Conservation (phyloP, 768 basidiomycete genomes). For the Boletus barrowsii region DNA sequence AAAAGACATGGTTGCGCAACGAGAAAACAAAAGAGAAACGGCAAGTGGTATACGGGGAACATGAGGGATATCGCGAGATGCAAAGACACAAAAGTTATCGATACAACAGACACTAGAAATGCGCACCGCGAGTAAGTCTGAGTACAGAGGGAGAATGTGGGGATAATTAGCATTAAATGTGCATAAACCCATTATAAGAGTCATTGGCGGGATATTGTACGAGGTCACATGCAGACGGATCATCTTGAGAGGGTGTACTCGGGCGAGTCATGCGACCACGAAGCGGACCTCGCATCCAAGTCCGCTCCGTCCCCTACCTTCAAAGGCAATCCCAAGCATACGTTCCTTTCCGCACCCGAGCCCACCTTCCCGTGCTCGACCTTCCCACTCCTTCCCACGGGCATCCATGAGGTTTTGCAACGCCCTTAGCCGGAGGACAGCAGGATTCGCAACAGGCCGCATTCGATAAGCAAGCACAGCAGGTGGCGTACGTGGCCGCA, state of each 20-base stretch:
- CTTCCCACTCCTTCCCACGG: slow-evolving; percentile 46
- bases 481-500: slow-evolving; percentile 37
- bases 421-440: slow-evolving; percentile 57
- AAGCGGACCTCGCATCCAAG: slow-evolving; percentile 42
- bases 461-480: slow-evolving; percentile 41
- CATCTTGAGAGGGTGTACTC: background rate
- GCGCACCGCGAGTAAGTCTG: slow-evolving; percentile 1
- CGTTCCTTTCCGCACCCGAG: slow-evolving; percentile 57
- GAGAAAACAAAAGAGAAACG: background rate
- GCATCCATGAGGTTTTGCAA: slow-evolving; percentile 52
- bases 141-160: background rate
- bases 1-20: slow-evolving; percentile 3
- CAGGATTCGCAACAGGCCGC: slow-evolving; percentile 59
- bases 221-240: slow-evolving; percentile 2
- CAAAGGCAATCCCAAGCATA: slow-evolving; percentile 56
- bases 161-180: slow-evolving; percentile 32
- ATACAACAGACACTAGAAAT: slow-evolving; percentile 20
- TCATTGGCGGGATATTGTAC: slow-evolving; percentile 13
- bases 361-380: slow-evolving; percentile 44
- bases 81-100: slow-evolving; percentile 20
- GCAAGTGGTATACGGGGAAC: background rate
- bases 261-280: slow-evolving; percentile 25
- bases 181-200: slow-evolving; percentile 30
- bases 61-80: slow-evolving; percentile 23
- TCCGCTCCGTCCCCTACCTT: slow-evolving; percentile 55